Conservation (phyloP, 371 early-diverging fungal genomes). For the Mortierella sp. region DNA sequence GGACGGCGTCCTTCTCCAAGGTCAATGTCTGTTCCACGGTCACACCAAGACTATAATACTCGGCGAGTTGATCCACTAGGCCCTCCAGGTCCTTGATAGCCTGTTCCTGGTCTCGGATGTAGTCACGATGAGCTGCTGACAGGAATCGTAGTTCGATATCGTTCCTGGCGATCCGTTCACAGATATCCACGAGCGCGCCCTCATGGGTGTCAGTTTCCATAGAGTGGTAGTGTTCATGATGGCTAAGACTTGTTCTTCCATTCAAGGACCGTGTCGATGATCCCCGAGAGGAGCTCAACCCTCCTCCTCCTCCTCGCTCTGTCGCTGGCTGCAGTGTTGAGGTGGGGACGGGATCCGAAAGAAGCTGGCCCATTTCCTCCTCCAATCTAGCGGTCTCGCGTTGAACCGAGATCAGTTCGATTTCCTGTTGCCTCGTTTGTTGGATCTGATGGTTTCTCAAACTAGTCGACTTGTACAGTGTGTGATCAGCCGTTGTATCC, state of each 20-base stretch:
- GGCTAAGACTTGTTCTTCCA: not conserved
- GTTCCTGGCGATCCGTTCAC: conserved; percentile 33
- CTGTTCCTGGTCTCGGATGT: conserved; percentile 15
- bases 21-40: conserved; percentile 18
- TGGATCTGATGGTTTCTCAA: conserved; percentile 27
- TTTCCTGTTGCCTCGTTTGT: conserved; percentile 37
- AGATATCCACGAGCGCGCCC: conserved; percentile 42
- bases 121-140: conserved; percentile 28
- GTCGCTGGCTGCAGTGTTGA: not conserved
- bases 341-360: conserved; percentile 20
- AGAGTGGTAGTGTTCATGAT: not conserved
- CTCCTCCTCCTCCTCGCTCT: not conserved
- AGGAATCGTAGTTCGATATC: conserved; percentile 39
- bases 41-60: conserved; percentile 26
- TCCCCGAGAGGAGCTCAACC: not conserved
- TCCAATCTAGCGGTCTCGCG: conserved; percentile 28
- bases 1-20: conserved; percentile 14
- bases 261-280: not conserved
- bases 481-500: conserved; percentile 12
- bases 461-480: conserved; percentile 17
- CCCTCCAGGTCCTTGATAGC: conserved; percentile 19
- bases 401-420: conserved; percentile 44
- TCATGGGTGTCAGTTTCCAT: conserved; percentile 2
- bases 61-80: conserved; percentile 17
- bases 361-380: conserved; percentile 37